Base-by-base conservation (phyloP, 176 grass and related monocot species). In the Oryza brachyantha region DNA sequence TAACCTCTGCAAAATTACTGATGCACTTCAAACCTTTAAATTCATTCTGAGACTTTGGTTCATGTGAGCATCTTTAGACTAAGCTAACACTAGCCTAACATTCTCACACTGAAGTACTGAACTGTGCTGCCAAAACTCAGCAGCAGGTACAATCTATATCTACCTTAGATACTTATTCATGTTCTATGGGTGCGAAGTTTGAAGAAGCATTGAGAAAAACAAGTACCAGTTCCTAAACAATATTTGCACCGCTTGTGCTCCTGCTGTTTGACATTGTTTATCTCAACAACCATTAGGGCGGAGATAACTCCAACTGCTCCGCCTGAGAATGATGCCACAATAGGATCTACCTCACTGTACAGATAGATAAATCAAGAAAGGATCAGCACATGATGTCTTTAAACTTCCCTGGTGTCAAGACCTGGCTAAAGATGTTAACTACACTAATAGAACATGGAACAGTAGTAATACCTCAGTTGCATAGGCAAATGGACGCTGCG, bases 241-340 rank as follows among this genome's bases (percentile, higher is more conserved):
- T 99, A 99, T 88, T 93, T 99, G 90, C 96, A 99, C 25, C 92
- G 79, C 25, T 95, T 99, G 43, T 91, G 92, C 79, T 99, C 96
- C 78, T 99, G 96, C 75, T 95, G 96, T 79, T 99, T 95, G 75
- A 99, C 96, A 72, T 99, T 99, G 72, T 99, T 99, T 69, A 99
- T 89, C 84, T 99, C 96, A 75, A 99, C 96, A 71, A 99, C 90
- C 96, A 99, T 99, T 62, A 99, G 80, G 24, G 96, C 90, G 7
- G 96, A 95, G 75, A 99, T 95, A 87, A 99, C 96, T 84, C 96
- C 96, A 22, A 99, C 96, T 60, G 96, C 92, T 81, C 96, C 96
- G 0, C 96, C 96, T 73, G 96, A 93, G 86, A 99, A 99, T 7
- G 96, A 99, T 61, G 96, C 96, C 73, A 99, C 96, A 70, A 99